A percentile compares a stretch with the other conserved stretches of the same genome.
Evolutionary conservation across 495 filamentous ascomycete species (phyloP).

Genomic region (Peziza echinospora): DNA sequence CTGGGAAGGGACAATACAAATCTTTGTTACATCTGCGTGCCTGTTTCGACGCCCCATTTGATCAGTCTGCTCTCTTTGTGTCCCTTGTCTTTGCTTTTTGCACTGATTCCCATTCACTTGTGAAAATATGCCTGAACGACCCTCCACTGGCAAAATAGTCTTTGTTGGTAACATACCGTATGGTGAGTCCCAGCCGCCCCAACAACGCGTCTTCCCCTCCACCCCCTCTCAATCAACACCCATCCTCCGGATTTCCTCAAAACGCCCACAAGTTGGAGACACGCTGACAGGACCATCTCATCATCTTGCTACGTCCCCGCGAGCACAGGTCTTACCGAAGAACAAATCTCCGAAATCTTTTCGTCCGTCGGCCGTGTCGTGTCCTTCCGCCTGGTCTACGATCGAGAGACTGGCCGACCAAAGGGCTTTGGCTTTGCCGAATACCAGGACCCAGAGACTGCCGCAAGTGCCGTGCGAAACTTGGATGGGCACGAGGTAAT

Average conservation of each 20-base stretch:
- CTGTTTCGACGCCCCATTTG: too few relatives aligned
- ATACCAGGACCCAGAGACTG: constrained; percentile 73
- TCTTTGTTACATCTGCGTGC: too few relatives aligned
- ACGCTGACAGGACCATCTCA: not conserved
- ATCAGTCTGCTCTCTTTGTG: too few relatives aligned
- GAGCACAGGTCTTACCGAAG: constrained; percentile 61
- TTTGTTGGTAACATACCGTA: constrained; percentile 75
- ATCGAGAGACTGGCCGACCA: constrained; percentile 77
- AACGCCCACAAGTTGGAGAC: too few relatives aligned
- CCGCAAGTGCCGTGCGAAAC: constrained; percentile 83
- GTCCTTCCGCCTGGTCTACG: constrained; percentile 81
- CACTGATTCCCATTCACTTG: too few relatives aligned
- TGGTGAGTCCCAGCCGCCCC: constrained; percentile 20
- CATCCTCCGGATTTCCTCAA: not conserved
- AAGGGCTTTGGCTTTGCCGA: constrained; percentile 95
- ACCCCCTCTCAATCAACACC: not conserved
- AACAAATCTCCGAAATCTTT: constrained; percentile 79
- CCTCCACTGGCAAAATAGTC: constrained; percentile 23
- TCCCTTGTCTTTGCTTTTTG: too few relatives aligned
- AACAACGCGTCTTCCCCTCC: not conserved
- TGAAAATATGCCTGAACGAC: not conserved
- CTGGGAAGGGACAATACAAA: too few relatives aligned
- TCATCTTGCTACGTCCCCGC: too few relatives aligned
- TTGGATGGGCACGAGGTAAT: constrained; percentile 87
- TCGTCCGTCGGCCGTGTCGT: constrained; percentile 64